phyloP scores from a whole-genome alignment of 2,329 filamentous ascomycete species.

The Fusarium camptoceras region DNA sequence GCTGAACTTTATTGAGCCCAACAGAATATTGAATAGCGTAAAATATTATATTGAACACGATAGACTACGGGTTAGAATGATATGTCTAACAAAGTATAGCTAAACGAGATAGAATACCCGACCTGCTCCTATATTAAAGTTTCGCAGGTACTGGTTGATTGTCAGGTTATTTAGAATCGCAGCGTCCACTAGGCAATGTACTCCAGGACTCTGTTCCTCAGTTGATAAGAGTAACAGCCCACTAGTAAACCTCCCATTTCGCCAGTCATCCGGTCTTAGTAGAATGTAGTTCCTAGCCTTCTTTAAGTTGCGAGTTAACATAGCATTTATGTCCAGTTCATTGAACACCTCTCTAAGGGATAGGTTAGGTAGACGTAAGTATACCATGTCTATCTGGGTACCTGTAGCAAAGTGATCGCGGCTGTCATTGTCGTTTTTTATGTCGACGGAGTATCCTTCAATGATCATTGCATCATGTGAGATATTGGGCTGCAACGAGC shows the following conservation, averaged over 20 bases:
- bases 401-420: neutral
- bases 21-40: too few relatives aligned
- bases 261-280: neutral
- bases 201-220: neutral
- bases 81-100: neutral
- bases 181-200: neutral
- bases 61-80: neutral
- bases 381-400: neutral
- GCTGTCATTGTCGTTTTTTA: fast-evolving
- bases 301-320: neutral
- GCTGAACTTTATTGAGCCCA: neutral
- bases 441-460: neutral
- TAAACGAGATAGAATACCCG: neutral
- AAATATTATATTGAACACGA: too few relatives aligned
- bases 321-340: neutral
- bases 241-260: neutral
- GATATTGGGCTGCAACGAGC: neutral
- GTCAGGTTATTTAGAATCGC: neutral
- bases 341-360: too few relatives aligned
- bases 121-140: neutral
- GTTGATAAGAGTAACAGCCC: neutral
- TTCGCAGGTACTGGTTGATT: neutral
- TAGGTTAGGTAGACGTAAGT: too few relatives aligned
- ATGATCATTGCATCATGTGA: neutral
- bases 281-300: neutral